These are phyloP conservation scores for Dissophora ornata DNA, from an alignment of 192 early-diverging fungal genomes.

Conservation along the genomic window DNA sequence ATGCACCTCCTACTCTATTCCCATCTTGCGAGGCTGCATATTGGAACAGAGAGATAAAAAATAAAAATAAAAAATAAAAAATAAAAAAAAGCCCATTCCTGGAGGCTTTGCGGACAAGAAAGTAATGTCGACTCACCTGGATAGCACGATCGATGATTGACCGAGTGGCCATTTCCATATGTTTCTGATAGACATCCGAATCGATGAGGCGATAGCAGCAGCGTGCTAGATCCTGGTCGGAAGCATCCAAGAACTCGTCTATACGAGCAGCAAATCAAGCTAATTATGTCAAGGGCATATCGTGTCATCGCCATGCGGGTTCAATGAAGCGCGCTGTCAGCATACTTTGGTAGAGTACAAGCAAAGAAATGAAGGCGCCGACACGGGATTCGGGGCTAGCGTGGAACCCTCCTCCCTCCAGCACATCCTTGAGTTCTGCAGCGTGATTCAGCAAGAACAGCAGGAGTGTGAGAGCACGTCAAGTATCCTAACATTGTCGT, in stretches of 20 bases:
- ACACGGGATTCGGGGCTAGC: slow-evolving; percentile 27
- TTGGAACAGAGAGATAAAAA: too few species aligned
- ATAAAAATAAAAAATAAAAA: too few species aligned
- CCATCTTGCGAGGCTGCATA: too few species aligned
- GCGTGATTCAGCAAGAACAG: too few species aligned
- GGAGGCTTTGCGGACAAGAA: too few species aligned
- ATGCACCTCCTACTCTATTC: too few species aligned
- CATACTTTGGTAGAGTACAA: slow-evolving; percentile 36
- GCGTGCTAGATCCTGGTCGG: slow-evolving; percentile 45
- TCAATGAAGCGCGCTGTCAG: not conserved
- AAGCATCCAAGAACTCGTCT: slow-evolving; percentile 61
- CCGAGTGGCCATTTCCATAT: not conserved
- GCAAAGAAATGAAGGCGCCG: slow-evolving; percentile 25
- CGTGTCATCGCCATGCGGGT: not conserved
- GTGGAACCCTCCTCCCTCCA: slow-evolving; percentile 32
- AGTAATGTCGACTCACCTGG: slow-evolving; percentile 17
- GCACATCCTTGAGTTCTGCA: slow-evolving; percentile 37
- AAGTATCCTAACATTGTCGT: too few species aligned
- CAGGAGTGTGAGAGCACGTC: too few species aligned
- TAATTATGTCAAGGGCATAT: too few species aligned
- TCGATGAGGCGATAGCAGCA: slow-evolving; percentile 64
- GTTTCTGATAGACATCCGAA: slow-evolving; percentile 52
- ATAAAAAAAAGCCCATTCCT: too few species aligned
- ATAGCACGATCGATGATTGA: slow-evolving; percentile 41
- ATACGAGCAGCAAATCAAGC: not conserved